Base-by-base conservation (phyloP, 208 protist genomes). In the Trypanosoma cruzi region DNA sequence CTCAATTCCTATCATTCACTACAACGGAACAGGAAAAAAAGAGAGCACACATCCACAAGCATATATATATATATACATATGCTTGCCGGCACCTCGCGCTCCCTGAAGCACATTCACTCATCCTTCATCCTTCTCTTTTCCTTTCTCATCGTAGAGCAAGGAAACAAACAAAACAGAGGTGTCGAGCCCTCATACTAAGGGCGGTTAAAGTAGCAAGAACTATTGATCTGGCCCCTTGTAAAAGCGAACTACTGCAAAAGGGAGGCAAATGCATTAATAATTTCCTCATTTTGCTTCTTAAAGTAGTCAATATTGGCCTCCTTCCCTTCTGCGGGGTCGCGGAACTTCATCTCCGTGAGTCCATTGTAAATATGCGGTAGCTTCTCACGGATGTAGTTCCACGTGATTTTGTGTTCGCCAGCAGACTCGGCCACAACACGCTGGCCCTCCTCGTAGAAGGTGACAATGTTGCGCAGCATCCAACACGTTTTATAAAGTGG, bases 401-500 rank as follows among this genome's bases (percentile, higher is more conserved):
- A 98, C 49, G 97, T 99, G 54, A 99, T 93, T 83, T 99, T 99
- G 72, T 93, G 86, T 59, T 99, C 97, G 18, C 81, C 81, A 22
- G 82, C 86, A 4, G 90, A 90, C 80, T 96, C 90, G 29, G 82
- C 80, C 24, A 97, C 86, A 32, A 93, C 90, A 56, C 92, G 96
- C 85, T 97, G 87, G 20, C 96, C 88, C 65, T 98, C 85, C 68
- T 99, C 90, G 87, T 99, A 99, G 84, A 99, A 99, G 62, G 88
- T 90, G 71, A 98, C 91, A 63, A 99, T 99, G 89, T 99, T 99
- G 68, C 94, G 85, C 65, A 99, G 87, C 96, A 99, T 99, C 89
- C 97, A 98, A 64, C 97, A 94, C 4, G 98, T 99, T 90, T 99
- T 99, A 86, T 98, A 98, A 34, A 99, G 95, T 34, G 98, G 98